Conservation (phyloP, 2,329 filamentous ascomycete species). For the Coniosporium tulheliwenetii region DNA sequence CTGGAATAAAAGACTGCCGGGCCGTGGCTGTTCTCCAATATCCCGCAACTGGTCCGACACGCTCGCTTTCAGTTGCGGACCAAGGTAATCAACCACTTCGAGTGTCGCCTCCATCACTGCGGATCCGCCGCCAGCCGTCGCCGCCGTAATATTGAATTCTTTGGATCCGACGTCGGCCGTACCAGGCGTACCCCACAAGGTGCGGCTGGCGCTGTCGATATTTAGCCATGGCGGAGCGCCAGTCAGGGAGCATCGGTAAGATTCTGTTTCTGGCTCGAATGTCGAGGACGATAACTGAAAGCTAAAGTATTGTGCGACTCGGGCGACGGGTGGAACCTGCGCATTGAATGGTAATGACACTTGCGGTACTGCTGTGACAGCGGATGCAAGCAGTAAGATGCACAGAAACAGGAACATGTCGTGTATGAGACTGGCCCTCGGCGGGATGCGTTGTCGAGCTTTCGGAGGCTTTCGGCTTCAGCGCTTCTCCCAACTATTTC, state of each 20-base stretch:
- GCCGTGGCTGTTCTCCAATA: constrained; percentile 43
- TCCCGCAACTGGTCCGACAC: constrained; percentile 40
- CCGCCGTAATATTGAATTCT: constrained; percentile 52
- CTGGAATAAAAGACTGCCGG: constrained; percentile 35
- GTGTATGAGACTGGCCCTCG: too few relatives aligned
- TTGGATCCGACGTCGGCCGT: constrained; percentile 40
- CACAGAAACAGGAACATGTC: too few relatives aligned
- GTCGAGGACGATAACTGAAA: constrained; percentile 61
- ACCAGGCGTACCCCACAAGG: constrained; percentile 55
- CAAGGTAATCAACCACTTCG: constrained; percentile 45
- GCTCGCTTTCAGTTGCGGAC: constrained; percentile 40
- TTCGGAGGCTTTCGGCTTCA: too few relatives aligned
- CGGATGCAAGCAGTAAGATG: too few relatives aligned
- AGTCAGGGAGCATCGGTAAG: constrained; percentile 51
- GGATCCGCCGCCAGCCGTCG: constrained; percentile 44
- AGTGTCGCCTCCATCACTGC: constrained; percentile 51
- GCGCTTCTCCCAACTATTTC: too few relatives aligned
- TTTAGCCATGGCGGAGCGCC: constrained; percentile 59
- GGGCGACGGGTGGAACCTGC: constrained; percentile 67
- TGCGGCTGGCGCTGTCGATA: constrained; percentile 48
- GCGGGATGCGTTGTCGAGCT: too few relatives aligned
- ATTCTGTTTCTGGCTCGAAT: constrained; percentile 43
- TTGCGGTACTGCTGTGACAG: constrained; percentile 13
- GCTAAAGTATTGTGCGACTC: constrained; percentile 48
- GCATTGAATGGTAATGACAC: constrained; percentile 63